These are phyloP conservation scores for Penicillium steckii DNA, from an alignment of 495 filamentous ascomycete genomes.

Conservation along the genomic window DNA sequence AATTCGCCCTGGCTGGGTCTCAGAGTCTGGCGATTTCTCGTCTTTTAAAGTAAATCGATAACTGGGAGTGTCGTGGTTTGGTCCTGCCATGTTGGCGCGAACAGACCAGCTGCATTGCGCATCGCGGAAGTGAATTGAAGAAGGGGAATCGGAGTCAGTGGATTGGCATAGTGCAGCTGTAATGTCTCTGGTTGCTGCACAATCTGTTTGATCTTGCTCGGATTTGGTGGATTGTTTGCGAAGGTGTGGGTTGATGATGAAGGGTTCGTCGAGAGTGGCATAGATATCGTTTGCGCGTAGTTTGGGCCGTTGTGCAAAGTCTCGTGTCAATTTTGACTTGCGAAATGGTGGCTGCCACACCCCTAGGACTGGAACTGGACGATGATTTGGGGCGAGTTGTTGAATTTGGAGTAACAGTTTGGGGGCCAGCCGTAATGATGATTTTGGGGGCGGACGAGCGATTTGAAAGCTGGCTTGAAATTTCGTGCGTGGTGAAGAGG, in stretches of 20 bases:
- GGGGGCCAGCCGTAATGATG: slow-evolving; percentile 29
- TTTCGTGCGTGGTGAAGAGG: slow-evolving; percentile 12
- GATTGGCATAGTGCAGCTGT: slow-evolving; percentile 21
- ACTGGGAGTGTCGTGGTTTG: slow-evolving; percentile 7
- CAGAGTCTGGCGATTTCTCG: not conserved
- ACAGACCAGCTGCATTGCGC: slow-evolving; percentile 20
- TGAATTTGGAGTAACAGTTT: slow-evolving; percentile 41
- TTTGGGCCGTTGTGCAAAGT: slow-evolving; percentile 23
- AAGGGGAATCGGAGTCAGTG: not conserved
- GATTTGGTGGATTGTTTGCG: slow-evolving; percentile 10
- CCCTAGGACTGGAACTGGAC: slow-evolving; percentile 36
- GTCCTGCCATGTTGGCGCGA: slow-evolving; percentile 3
- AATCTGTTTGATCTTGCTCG: not conserved
- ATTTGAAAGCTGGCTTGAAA: slow-evolving; percentile 35
- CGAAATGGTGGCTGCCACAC: slow-evolving; percentile 36
- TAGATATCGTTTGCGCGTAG: slow-evolving; percentile 34
- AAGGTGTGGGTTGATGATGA: slow-evolving; percentile 4
- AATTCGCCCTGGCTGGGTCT: slow-evolving; percentile 12
- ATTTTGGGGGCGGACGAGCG: slow-evolving; percentile 37
- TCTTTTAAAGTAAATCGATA: slow-evolving; percentile 22
- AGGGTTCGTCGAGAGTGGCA: slow-evolving; percentile 30
- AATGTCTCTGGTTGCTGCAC: slow-evolving; percentile 11
- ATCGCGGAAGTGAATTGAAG: slow-evolving; percentile 20
- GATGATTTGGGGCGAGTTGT: slow-evolving; percentile 29
- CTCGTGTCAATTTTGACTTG: slow-evolving; percentile 24